A percentile compares a stretch with the other conserved stretches of the same genome.
Conservation (phyloP, 2,329 filamentous ascomycete species). For the Cytospora piceae region DNA sequence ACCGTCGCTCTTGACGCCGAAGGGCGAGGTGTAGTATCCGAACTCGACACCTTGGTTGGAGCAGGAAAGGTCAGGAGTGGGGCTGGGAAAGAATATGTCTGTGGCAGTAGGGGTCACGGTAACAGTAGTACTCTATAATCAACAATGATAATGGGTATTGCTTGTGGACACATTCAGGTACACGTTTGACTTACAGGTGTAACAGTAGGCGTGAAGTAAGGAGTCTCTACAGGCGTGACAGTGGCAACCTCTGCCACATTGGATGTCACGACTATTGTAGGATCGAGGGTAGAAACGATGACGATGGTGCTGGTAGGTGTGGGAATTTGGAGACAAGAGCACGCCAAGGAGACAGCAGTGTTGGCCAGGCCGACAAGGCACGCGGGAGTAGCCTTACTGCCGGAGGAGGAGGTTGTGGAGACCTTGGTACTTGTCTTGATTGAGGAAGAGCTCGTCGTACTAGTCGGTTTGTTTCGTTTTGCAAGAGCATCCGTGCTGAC, state of each 20-base stretch:
- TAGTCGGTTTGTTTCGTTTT: too few relatives aligned
- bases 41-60: slow-evolving; percentile 6
- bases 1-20: not conserved
- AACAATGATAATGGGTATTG: not conserved
- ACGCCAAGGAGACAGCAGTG: too few relatives aligned
- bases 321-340: not conserved
- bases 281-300: not conserved
- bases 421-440: too few relatives aligned
- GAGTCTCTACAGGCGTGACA: too few relatives aligned
- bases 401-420: too few relatives aligned
- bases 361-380: too few relatives aligned
- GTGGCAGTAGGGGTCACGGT: not conserved
- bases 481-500: too few relatives aligned
- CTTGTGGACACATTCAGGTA: too few relatives aligned
- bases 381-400: too few relatives aligned
- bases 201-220: not conserved
- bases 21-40: not conserved
- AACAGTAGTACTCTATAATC: slow-evolving; percentile 3
- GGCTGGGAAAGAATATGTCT: not conserved
- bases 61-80: slow-evolving; percentile 3
- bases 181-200: not conserved
- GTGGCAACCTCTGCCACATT: too few relatives aligned
- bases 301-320: slow-evolving; percentile 1
- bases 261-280: too few relatives aligned
- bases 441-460: too few relatives aligned